A percentile compares a stretch with the other conserved stretches of the same genome.
These are phyloP conservation scores for Chytriomyces sp. DNA, from an alignment of 192 early-diverging fungal species.

Conservation along the genomic window DNA sequence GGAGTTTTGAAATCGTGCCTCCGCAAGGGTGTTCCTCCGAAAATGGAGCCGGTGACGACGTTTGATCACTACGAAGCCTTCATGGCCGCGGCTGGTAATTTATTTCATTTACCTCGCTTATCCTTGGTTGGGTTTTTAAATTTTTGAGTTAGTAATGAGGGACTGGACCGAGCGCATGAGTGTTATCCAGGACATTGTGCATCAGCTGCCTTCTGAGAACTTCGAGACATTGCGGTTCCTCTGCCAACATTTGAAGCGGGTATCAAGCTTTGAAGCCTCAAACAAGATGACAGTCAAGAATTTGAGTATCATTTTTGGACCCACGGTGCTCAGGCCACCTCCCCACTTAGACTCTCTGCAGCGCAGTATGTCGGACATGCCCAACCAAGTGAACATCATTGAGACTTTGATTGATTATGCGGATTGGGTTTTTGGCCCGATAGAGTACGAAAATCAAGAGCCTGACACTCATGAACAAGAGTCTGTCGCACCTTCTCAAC, in stretches of 20 bases:
- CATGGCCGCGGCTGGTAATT: slow-evolving; percentile 51
- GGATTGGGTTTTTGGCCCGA: slow-evolving; percentile 62
- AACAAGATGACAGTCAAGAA: slow-evolving; percentile 95
- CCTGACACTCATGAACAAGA: slow-evolving; percentile 4
- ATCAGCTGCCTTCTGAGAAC: slow-evolving; percentile 46
- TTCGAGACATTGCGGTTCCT: slow-evolving; percentile 52
- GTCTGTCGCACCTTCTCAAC: neutral
- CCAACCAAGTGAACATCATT: slow-evolving; percentile 39
- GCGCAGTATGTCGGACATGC: slow-evolving; percentile 46
- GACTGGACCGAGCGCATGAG: slow-evolving; percentile 58
- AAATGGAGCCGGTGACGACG: slow-evolving; percentile 48
- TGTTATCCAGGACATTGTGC: slow-evolving; percentile 56
- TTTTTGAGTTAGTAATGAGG: slow-evolving; percentile 36
- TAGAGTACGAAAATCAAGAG: slow-evolving; percentile 58
- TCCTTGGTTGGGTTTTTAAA: neutral
- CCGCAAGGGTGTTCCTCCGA: slow-evolving; percentile 48
- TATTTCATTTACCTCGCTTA: slow-evolving; percentile 2
- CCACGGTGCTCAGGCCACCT: slow-evolving; percentile 64
- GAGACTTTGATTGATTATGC: slow-evolving; percentile 55
- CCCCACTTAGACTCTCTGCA: slow-evolving; percentile 37
- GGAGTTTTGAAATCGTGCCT: slow-evolving; percentile 53
- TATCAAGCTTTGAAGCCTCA: slow-evolving; percentile 56
- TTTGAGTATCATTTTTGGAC: slow-evolving; percentile 92
- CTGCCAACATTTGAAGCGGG: slow-evolving; percentile 57
- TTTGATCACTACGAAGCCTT: slow-evolving; percentile 53